Percentiles rank a stretch among this genome's conserved stretches.
Conservation (phyloP, 768 basidiomycete species). For the Kondoa malvinella region DNA sequence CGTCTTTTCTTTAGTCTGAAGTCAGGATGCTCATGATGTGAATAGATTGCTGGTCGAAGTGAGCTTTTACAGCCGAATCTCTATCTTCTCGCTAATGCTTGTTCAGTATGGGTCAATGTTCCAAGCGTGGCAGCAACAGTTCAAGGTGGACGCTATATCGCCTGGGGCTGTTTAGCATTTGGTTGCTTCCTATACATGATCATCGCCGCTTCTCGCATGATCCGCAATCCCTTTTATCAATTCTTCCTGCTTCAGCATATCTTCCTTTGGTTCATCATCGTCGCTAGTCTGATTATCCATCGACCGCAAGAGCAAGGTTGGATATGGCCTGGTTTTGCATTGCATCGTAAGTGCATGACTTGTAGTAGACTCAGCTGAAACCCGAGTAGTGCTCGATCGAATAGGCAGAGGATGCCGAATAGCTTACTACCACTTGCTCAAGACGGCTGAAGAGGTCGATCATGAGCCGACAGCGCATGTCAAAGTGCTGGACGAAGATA, state of each 20-base stretch:
- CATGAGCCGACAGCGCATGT: background rate
- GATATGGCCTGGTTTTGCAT: background rate
- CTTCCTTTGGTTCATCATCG: background rate
- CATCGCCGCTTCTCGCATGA: background rate
- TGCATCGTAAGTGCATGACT: background rate
- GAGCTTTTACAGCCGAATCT: background rate
- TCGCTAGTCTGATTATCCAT: background rate
- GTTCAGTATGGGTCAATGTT: background rate
- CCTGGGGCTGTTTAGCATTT: slow-evolving; percentile 4
- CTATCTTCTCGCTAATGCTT: background rate
- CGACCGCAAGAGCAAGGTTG: background rate
- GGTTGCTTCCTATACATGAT: background rate
- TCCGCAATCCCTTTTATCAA: background rate
- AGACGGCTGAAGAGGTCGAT: background rate
- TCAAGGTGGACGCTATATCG: background rate
- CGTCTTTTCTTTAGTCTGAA: background rate
- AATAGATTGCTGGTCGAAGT: background rate
- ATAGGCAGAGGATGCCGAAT: background rate
- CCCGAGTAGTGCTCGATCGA: slow-evolving; percentile 1
- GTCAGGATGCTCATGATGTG: background rate
- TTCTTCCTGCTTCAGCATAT: background rate
- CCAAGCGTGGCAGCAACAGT: background rate
- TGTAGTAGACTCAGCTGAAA: background rate
- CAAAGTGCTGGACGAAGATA: background rate
- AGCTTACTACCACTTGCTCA: background rate